Evolutionary conservation across 106 monocot species (phyloP).

Genomic region (Amphibolis antarctica): DNA sequence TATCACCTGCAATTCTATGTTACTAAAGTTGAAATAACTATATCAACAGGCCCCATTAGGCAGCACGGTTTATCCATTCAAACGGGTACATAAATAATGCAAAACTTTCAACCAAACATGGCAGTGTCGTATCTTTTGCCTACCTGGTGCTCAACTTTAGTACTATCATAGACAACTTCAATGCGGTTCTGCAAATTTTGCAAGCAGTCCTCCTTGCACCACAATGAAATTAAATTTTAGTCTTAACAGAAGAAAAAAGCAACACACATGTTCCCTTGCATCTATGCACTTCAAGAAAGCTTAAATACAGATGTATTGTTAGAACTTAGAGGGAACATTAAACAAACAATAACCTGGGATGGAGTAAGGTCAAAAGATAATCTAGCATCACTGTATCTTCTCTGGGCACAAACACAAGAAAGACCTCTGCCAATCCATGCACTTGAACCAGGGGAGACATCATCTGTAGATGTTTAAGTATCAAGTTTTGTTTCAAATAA

Average conservation of each 20-base stretch:
- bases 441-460: constrained; percentile 60
- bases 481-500: no score
- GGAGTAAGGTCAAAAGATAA: constrained; percentile 80
- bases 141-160: constrained; percentile 87
- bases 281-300: no score
- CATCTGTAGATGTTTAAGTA: constrained; percentile 21
- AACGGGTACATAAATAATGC: background rate
- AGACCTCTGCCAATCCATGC: constrained; percentile 93
- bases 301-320: no score
- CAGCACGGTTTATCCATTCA: background rate
- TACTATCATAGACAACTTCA: constrained; percentile 66
- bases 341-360: constrained; percentile 37
- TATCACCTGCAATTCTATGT: no score
- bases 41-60: no score
- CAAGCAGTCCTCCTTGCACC: constrained; percentile 50
- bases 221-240: background rate
- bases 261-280: background rate
- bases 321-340: background rate
- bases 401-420: constrained; percentile 92
- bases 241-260: background rate
- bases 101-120: background rate
- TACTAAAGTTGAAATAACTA: no score
- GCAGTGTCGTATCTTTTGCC: background rate
- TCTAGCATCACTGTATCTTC: constrained; percentile 62
- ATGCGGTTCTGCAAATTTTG: constrained; percentile 60